These are phyloP conservation scores for Fomitiporia mediterranea DNA, from an alignment of 1,284 basidiomycete species.

Conservation along the genomic window DNA sequence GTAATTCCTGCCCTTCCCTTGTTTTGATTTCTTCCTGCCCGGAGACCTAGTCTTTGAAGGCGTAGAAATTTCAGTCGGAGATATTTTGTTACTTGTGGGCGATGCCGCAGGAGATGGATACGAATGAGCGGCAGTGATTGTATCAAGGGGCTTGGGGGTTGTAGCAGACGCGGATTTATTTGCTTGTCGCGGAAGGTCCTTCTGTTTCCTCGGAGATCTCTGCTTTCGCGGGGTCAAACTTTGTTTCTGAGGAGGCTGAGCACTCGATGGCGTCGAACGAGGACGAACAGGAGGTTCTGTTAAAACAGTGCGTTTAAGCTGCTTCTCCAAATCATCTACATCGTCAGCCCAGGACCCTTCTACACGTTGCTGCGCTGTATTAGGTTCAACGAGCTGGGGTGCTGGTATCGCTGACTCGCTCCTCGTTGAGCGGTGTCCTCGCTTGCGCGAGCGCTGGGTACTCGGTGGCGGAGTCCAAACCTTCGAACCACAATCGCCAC, in stretches of 20 bases:
- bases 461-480: constrained; percentile 2
- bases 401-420: constrained; percentile 11
- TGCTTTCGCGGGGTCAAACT: neutral
- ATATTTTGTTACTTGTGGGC: too few species aligned
- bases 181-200: neutral
- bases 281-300: neutral
- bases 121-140: constrained; percentile 14
- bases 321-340: constrained; percentile 1
- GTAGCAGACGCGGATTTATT: neutral
- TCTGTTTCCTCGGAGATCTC: neutral
- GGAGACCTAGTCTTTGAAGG: constrained; percentile 11
- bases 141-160: neutral
- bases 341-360: constrained; percentile 7
- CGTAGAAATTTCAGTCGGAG: constrained; percentile 7
- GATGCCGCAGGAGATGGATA: constrained; percentile 25
- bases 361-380: neutral
- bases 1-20: constrained; percentile 25
- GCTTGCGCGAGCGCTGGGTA: neutral
- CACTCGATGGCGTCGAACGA: neutral
- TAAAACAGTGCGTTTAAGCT: neutral
- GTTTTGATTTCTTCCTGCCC: constrained; percentile 19
- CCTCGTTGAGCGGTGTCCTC: constrained; percentile 15
- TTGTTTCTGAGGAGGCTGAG: neutral
- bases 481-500: constrained; percentile 17
- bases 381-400: neutral